Conservation (phyloP, 1,139 yeast genomes). For the Diutina neorugosa region DNA sequence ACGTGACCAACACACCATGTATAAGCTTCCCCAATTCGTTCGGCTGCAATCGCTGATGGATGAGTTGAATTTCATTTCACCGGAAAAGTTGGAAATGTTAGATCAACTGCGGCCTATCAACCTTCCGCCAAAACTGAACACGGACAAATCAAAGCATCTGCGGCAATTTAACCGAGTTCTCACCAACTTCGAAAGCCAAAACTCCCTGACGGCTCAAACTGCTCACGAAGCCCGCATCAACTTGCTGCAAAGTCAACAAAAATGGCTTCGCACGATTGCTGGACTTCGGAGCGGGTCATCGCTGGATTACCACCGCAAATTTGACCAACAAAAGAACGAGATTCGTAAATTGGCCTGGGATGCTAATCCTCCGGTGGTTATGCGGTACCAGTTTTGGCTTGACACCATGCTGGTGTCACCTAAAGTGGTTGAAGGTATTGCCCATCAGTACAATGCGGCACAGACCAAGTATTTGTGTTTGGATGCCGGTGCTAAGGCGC, state of each 20-base stretch:
- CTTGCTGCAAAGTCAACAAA: constrained; percentile 14
- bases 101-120: constrained; percentile 37
- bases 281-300: constrained; percentile 10
- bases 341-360: constrained; percentile 30
- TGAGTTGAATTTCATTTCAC: constrained; percentile 33
- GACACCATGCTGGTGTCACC: not conserved
- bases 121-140: constrained; percentile 28
- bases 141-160: constrained; percentile 27
- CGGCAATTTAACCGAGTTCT: constrained; percentile 25
- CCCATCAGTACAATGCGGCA: not conserved
- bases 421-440: not conserved
- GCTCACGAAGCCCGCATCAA: constrained; percentile 13
- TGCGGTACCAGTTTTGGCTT: not conserved
- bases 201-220: constrained; percentile 9
- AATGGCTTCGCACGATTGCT: constrained; percentile 17
- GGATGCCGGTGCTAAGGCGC: constrained; percentile 6
- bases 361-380: constrained; percentile 5
- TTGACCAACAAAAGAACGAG: constrained; percentile 18
- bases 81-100: constrained; percentile 24
- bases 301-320: constrained; percentile 16
- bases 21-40: constrained; percentile 28
- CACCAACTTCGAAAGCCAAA: constrained; percentile 18
- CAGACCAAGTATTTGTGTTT: not conserved
- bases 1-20: constrained; percentile 24
- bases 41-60: constrained; percentile 35